Base-by-base conservation (phyloP, 768 basidiomycete species). In the Phylloporus arenicola region DNA sequence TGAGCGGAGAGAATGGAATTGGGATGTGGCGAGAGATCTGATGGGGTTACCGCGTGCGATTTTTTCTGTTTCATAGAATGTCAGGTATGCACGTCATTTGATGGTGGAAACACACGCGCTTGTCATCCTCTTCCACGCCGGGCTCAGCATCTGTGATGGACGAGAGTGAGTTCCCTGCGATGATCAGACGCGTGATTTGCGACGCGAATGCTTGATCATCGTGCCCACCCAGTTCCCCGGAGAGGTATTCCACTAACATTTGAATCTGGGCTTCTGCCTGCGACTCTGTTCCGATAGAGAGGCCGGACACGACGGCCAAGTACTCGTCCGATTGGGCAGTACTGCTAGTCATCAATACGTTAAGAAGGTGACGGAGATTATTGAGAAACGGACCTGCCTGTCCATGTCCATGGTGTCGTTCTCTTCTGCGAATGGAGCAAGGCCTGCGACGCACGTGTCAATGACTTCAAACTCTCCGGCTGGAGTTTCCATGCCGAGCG, bases 381-480 rank as follows among this genome's bases (percentile, higher is more conserved):
- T 16, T 4, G 16, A 34, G 34, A 41, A 52, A 43, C 33, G 45
- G 50, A 60, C 54, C 41, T 61, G 63, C 81, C 83, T 79, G 60
- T 92, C 89, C 24, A 84, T 70, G n/a, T 88, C 84, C 84, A 88
- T 86, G 27, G 57, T 27, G 27, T 51, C 51, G 8, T 57, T 47
- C n/a, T 61, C 59, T 35, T 68, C 69, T 30, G 62, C 48, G 9
- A 64, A 61, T 11, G 84, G 82, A 10, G 95, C 86, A 70, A 95
- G 73, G 0, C 84, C 94, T 3, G 93, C 78, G 60, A 78, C 88
- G 68, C 92, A 94, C 9, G 88, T 67, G 68, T 98, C 95, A 19
- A 89, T 78, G 7, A 94, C 93, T 64, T 97, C 90, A 60, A 98
- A 99, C 54, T 96, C 92, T 6, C 96, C 96, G 29, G 75, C 75